Conservation (phyloP, 2,329 filamentous ascomycete genomes). For the Parafenestella ontariensis region DNA sequence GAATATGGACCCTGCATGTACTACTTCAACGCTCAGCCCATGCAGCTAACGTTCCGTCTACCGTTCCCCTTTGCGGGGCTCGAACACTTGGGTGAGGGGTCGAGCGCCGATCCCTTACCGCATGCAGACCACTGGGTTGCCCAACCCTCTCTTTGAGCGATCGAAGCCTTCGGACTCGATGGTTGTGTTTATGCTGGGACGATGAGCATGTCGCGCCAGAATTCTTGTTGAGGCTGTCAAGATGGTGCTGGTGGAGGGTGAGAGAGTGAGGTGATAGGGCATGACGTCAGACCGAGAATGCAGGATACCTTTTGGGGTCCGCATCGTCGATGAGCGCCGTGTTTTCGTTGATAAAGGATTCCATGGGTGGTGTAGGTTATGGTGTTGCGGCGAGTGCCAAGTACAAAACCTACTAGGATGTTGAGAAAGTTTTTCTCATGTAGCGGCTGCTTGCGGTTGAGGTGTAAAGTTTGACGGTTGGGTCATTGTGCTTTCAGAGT, state of each 20-base stretch:
- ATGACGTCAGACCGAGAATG: background rate
- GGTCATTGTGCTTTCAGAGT: conserved; percentile 11
- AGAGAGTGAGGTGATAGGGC: background rate
- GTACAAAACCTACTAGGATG: background rate
- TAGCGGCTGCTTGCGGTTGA: background rate
- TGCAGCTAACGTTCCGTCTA: background rate
- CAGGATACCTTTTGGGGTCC: background rate
- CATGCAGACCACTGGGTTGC: background rate
- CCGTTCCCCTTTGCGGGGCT: background rate
- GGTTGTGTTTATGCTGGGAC: background rate
- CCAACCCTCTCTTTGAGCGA: background rate
- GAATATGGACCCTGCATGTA: background rate
- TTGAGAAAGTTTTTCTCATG: background rate
- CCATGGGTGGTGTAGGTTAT: background rate
- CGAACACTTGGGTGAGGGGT: background rate
- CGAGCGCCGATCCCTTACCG: background rate
- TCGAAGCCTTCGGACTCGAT: background rate
- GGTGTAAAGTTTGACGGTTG: background rate
- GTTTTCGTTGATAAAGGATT: background rate
- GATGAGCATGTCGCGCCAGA: background rate
- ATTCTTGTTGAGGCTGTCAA: background rate
- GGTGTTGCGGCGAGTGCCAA: background rate
- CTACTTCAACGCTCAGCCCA: background rate
- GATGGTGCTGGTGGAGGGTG: background rate
- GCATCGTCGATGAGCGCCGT: background rate